These are phyloP conservation scores for Trichosporon sp. DNA, from an alignment of 1,284 basidiomycete species.

Conservation along the genomic window DNA sequence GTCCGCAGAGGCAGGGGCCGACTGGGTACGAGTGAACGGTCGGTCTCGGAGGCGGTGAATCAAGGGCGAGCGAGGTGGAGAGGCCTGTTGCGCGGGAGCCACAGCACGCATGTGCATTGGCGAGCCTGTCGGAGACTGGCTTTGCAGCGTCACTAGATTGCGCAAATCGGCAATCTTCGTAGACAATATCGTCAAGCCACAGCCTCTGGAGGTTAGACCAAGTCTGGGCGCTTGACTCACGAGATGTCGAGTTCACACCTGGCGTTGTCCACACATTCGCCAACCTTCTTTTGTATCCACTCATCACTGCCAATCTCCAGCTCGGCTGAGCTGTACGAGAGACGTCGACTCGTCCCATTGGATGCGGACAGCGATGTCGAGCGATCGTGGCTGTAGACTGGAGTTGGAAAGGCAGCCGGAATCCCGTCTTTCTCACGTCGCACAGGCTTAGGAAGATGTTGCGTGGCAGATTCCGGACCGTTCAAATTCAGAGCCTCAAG, in stretches of 20 bases:
- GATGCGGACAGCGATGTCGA: neutral
- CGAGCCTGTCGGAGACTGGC: slow-evolving; percentile 7
- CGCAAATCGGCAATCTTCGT: slow-evolving; percentile 43
- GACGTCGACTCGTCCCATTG: neutral
- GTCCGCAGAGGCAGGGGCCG: slow-evolving; percentile 31
- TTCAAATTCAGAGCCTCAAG: slow-evolving; percentile 30
- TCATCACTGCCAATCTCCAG: slow-evolving; percentile 34
- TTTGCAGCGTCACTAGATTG: slow-evolving; percentile 37
- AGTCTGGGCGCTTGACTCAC: slow-evolving; percentile 22
- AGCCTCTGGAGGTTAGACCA: slow-evolving; percentile 18
- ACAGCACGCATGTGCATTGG: neutral
- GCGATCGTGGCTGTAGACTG: slow-evolving; percentile 25
- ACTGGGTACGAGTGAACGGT: slow-evolving; percentile 31
- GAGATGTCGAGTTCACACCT: slow-evolving; percentile 27
- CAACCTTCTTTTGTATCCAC: slow-evolving; percentile 41
- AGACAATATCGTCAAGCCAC: slow-evolving; percentile 30
- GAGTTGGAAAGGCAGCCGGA: slow-evolving; percentile 22
- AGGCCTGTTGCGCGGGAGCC: neutral
- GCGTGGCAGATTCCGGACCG: slow-evolving; percentile 3
- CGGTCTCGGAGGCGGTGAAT: slow-evolving; percentile 18
- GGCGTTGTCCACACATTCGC: slow-evolving; percentile 36
- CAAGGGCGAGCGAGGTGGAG: neutral
- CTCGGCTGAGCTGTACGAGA: neutral
- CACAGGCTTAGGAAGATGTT: slow-evolving; percentile 16
- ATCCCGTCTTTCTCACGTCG: slow-evolving; percentile 20